Conservation (phyloP, 148 eudicot species). For the Vaccinium darrowii region DNA sequence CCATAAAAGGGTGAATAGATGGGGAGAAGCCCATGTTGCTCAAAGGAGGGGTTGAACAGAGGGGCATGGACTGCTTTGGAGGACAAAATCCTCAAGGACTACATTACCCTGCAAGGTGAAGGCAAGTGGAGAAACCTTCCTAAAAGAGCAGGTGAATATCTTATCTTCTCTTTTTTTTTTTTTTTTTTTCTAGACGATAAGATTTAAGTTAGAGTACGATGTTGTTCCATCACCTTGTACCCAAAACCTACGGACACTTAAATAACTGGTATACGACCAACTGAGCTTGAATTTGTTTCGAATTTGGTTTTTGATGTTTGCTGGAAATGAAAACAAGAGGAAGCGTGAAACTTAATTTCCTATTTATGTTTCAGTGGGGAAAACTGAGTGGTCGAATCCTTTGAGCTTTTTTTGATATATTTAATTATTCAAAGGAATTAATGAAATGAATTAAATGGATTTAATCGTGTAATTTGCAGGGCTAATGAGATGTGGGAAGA, state of each 20-base stretch:
- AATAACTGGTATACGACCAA: too few species aligned
- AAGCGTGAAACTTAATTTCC: too few species aligned
- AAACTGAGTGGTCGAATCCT: too few species aligned
- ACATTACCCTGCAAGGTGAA: conserved; percentile 12
- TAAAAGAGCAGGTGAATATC: conserved; percentile 6
- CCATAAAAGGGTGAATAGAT: neutral
- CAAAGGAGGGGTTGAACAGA: conserved; percentile 22
- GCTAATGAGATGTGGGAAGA: conserved; percentile 44
- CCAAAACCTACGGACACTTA: too few species aligned
- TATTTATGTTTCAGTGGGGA: too few species aligned
- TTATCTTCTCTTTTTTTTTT: neutral
- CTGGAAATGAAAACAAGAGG: too few species aligned
- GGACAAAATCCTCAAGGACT: conserved; percentile 9
- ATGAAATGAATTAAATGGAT: neutral
- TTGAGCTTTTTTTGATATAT: too few species aligned
- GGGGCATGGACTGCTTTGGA: conserved; percentile 16
- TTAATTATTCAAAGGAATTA: neutral
- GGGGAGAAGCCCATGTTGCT: conserved; percentile 21
- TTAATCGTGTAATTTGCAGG: conserved; percentile 13
- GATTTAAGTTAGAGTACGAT: too few species aligned
- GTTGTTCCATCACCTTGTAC: too few species aligned
- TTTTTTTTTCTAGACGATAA: too few species aligned
- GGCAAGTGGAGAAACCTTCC: conserved; percentile 24
- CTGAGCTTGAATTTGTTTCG: too few species aligned
- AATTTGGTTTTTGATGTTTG: neutral